A percentile compares a stretch with the other conserved stretches of the same genome.
These are phyloP conservation scores for Scutellaria minor DNA, from an alignment of 257 asterid genomes.

Conservation along the genomic window DNA sequence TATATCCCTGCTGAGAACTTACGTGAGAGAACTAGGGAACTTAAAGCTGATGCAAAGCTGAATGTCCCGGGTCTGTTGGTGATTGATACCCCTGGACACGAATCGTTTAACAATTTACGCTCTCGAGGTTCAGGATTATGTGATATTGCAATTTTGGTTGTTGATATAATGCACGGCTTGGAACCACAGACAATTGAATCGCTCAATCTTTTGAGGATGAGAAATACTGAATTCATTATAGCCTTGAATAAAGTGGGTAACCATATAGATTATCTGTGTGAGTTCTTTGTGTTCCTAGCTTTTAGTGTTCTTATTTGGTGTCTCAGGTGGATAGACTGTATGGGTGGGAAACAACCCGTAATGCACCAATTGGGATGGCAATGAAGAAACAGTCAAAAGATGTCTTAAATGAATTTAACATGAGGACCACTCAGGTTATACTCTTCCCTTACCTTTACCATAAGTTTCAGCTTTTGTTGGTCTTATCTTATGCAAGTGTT, in stretches of 20 bases:
- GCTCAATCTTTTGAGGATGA: conserved; percentile 88
- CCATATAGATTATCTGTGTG: conserved; percentile 12
- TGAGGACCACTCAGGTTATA: conserved; percentile 73
- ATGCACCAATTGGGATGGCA: conserved; percentile 84
- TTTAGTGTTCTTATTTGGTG: conserved; percentile 26
- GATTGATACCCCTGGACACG: conserved; percentile 98
- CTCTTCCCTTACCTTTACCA: conserved; percentile 22
- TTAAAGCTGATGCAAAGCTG: conserved; percentile 92
- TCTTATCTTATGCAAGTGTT: conserved; percentile 36
- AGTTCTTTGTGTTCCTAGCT: conserved; percentile 1
- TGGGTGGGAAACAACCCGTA: conserved; percentile 77
- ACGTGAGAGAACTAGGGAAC: conserved; percentile 94
- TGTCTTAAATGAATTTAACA: conserved; percentile 68
- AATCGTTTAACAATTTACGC: conserved; percentile 88
- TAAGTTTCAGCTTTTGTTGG: conserved; percentile 23
- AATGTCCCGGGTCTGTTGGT: conserved; percentile 95
- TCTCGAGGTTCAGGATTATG: conserved; percentile 98
- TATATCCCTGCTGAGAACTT: conserved; percentile 96
- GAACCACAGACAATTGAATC: conserved; percentile 99
- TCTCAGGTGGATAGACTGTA: conserved; percentile 89
- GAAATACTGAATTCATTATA: conserved; percentile 86
- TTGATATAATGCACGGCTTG: conserved; percentile 97
- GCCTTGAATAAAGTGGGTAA: conserved; percentile 90
- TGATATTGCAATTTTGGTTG: conserved; percentile 94
- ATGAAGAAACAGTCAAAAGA: conserved; percentile 82